Evolutionary conservation across 495 filamentous ascomycete genomes (phyloP), one percentile per base, ranked within the genome.

Genomic region (Chaetomium cochliodes): DNA sequence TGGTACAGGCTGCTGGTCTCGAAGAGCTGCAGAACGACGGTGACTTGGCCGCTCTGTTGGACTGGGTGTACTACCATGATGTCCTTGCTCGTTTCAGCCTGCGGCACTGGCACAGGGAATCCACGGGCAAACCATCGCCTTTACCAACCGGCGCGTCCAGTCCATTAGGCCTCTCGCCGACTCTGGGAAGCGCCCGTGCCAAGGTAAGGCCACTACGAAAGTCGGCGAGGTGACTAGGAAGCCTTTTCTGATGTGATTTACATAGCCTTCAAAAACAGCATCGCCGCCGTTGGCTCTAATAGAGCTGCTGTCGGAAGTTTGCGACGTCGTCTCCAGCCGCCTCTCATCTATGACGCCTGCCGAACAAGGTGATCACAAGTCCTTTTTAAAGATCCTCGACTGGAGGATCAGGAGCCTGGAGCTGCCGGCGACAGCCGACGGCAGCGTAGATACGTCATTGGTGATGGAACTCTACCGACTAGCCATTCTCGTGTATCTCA

Each of bases 61-160:
- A 76, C 60, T 78, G 76, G 76, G 71, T 74, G 30, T 72, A 72
- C 46, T 77, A 78, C 55, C 72, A 78, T 52, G 73, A 74, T 61
- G 73, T 77, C 8, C 64, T 75, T 26, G 67, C 69, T 12, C 69
- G 69, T 52, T 78, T 78, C 60, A 72, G 70, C 44, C 58, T 69
- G 12, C 65, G 63, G 28, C 71, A 77, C 62, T 78, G 76, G 76
- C 46, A 59, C 23, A 66, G 53, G 62, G 54, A 42, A 13, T 12
- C 54, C 33, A 25, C n/a, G 8, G 33, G 54, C 20, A 58, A 58
- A 16, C 20, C 8, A 11, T 23, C 33, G 20, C n/a, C 33, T 25
- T 41, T n/a, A 37, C 22, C 54, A 23, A 23, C 15, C 54, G 33
- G 41, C 33, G n/a, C 9, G 54, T 44, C 52, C 52, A 39, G 50